Evolutionary conservation across 2,329 filamentous ascomycete genomes (phyloP).

Genomic region (Diaporthe australafricana): DNA sequence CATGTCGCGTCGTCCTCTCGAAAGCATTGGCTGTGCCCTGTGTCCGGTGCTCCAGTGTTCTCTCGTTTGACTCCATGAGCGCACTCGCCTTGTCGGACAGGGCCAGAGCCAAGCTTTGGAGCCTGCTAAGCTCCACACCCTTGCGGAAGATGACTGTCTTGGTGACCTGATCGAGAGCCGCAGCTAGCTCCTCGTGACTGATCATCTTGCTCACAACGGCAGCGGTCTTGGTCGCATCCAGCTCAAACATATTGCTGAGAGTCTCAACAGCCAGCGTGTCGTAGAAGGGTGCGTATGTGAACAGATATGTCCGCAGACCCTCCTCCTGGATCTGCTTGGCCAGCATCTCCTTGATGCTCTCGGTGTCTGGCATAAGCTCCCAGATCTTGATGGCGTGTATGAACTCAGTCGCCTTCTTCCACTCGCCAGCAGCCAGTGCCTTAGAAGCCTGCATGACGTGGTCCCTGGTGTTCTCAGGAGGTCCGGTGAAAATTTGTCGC

Average conservation of each 20-base stretch:
- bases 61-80: constrained; percentile 97
- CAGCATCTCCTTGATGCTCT: constrained; percentile 97
- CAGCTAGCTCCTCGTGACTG: constrained; percentile 96
- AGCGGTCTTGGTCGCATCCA: constrained; percentile 89
- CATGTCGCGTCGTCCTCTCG: constrained; percentile 76
- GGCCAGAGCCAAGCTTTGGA: constrained; percentile 94
- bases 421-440: constrained; percentile 94
- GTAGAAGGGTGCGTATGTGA: constrained; percentile 99
- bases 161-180: constrained; percentile 97
- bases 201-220: constrained; percentile 99
- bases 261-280: constrained; percentile 92
- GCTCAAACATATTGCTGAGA: constrained; percentile 94
- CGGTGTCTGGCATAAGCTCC: constrained; percentile 94
- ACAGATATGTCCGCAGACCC: constrained; percentile 96
- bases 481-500: constrained; percentile 98
- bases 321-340: constrained; percentile 99
- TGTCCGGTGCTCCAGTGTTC: constrained; percentile 95
- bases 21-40: constrained; percentile 96
- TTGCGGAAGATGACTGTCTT: constrained; percentile 99
- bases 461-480: constrained; percentile 97
- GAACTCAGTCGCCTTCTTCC: constrained; percentile 95
- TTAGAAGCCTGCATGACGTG: constrained; percentile 99
- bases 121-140: constrained; percentile 95
- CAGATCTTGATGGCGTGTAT: constrained; percentile 99
- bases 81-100: constrained; percentile 96